phyloP scores from a whole-genome alignment of 2,329 filamentous ascomycete species.

The Neurospora sp. region DNA sequence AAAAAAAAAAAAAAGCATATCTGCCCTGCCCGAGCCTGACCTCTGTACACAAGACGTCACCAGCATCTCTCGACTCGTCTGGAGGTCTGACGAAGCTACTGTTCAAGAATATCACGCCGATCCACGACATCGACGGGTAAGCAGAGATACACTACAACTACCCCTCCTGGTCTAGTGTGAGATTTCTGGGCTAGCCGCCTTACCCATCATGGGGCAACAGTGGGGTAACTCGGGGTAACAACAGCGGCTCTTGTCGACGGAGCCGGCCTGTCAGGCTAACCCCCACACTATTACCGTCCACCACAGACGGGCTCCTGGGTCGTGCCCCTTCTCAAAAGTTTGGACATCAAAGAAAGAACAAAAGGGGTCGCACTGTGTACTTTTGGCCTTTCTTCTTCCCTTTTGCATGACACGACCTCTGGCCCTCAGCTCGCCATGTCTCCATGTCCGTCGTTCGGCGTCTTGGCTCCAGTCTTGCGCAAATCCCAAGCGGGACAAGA shows the following conservation, averaged over 20 bases:
- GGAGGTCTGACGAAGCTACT: neutral
- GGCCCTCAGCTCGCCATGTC: constrained; percentile 11
- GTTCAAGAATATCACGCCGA: neutral
- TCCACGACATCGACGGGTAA: neutral
- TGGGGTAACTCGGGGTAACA: neutral
- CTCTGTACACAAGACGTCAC: neutral
- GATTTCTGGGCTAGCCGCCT: neutral
- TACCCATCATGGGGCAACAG: neutral
- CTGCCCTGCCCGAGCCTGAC: neutral
- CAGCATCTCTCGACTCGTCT: neutral
- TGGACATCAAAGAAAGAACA: neutral
- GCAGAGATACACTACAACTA: neutral
- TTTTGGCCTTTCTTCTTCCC: constrained; percentile 1
- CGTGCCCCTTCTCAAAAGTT: constrained; percentile 8
- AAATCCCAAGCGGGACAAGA: constrained; percentile 2
- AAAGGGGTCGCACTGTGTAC: neutral
- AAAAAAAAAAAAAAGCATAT: neutral
- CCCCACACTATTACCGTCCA: constrained; percentile 17
- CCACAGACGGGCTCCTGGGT: constrained; percentile 10
- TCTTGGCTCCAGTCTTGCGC: constrained; percentile 4
- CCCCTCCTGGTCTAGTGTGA: neutral
- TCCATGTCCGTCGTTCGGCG: constrained; percentile 10
- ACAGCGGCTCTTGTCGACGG: constrained; percentile 8
- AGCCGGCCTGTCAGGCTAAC: constrained; percentile 12
- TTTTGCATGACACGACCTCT: constrained; percentile 6